Base-by-base conservation (phyloP, 352 stramenopile species). In the Phytophthora pini region DNA sequence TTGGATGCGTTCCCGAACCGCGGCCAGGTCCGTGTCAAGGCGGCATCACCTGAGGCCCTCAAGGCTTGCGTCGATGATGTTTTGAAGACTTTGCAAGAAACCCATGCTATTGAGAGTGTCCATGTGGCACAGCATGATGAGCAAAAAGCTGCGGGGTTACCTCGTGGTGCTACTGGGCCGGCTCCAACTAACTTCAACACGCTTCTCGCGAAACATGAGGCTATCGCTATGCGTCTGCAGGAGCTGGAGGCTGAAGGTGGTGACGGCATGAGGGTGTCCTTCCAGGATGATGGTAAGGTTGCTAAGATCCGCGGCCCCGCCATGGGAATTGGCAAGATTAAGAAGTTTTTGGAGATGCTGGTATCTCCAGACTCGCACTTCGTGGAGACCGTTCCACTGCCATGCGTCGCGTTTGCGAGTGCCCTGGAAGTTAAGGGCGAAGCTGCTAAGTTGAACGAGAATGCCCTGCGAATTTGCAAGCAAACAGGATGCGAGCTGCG, bases 291-390 rank as follows among this genome's bases (percentile, higher is more conserved):
- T 39, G 86, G 86, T 38, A 87, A 79, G 32, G 41, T 76, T 17
- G 86, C 82, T 43, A 89, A 90, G 60, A 88, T 94, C 48, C 86
- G 86, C 39, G 86, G 86, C 12, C 72, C 80, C 3, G 80, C 84
- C 2, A 58, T 91, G 56, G 83, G 82, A 38, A 87, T 92, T 47
- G 82, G 80, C 44, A 77, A 82, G 45, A 65, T 94, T 40, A 92
- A 92, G 67, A 77, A 67, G 40, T 94, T 92, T 47, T 54, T 94
- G 32, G 82, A 90, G 46, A 92, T 92, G 86, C 71, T 94, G 8
- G 70, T 87, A 11, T 76, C 78, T 4, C 53, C 80, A 12, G 74
- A 83, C n/a, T 65, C 65, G 6, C 80, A 85, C 47, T 90, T 90
- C 41, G 71, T 89, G 5, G 82, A 92, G 59, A 84, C 72, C 20